These are phyloP conservation scores for Penicillium angulare DNA, from an alignment of 495 filamentous ascomycete species.

Conservation along the genomic window DNA sequence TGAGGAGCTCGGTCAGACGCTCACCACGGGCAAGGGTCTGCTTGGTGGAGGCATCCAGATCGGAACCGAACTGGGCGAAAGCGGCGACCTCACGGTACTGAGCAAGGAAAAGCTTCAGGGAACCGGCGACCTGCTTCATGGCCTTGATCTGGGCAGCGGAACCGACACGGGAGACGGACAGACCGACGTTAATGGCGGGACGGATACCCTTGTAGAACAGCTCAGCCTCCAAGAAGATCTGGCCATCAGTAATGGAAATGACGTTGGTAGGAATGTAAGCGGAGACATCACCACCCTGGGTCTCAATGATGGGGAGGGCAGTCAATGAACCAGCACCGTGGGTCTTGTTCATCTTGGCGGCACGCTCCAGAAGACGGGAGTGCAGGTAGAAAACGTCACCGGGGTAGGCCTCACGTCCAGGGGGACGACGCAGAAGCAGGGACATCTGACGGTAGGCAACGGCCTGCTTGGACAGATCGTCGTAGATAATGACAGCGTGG, in stretches of 20 bases:
- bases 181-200: slow-evolving; percentile 99
- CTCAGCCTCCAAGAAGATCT: slow-evolving; percentile 99
- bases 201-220: slow-evolving; percentile 99
- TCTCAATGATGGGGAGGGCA: slow-evolving; percentile 98
- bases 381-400: slow-evolving; percentile 99
- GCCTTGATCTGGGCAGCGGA: slow-evolving; percentile 99
- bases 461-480: slow-evolving; percentile 98
- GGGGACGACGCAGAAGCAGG: slow-evolving; percentile 96
- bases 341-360: slow-evolving; percentile 98
- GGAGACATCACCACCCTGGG: slow-evolving; percentile 99
- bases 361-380: slow-evolving; percentile 98
- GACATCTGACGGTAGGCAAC: slow-evolving; percentile 99
- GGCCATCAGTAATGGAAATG: slow-evolving; percentile 99
- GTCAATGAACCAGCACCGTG: slow-evolving; percentile 95
- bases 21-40: slow-evolving; percentile 98
- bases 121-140: slow-evolving; percentile 99
- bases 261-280: slow-evolving; percentile 99
- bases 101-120: slow-evolving; percentile 99
- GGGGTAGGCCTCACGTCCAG: slow-evolving; percentile 99
- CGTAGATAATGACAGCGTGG: slow-evolving; percentile 91
- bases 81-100: slow-evolving; percentile 99
- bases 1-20: slow-evolving; percentile 97
- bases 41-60: slow-evolving; percentile 98
- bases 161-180: slow-evolving; percentile 99
- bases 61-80: slow-evolving; percentile 99